Conservation (phyloP, 257 asterid species). For the Forsythia viridissima region DNA sequence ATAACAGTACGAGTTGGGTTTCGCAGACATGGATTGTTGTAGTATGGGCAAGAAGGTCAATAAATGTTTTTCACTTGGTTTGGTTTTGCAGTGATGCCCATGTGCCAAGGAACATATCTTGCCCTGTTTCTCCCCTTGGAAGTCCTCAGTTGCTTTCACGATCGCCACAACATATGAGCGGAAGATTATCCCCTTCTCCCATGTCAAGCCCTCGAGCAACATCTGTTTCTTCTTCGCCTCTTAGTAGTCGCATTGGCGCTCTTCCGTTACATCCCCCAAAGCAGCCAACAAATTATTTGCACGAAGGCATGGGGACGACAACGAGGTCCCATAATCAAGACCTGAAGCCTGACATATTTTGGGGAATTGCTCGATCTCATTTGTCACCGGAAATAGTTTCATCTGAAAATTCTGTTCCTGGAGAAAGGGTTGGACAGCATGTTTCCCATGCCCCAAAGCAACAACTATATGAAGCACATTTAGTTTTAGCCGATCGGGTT, state of each 20-base stretch:
- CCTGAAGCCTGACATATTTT: slow-evolving; percentile 42
- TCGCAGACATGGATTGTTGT: too few species aligned
- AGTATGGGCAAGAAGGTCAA: too few species aligned
- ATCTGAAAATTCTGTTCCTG: slow-evolving; percentile 28
- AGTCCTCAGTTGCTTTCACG: slow-evolving; percentile 1
- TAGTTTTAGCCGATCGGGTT: slow-evolving; percentile 43
- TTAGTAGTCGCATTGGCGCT: too few species aligned
- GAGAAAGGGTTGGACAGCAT: slow-evolving; percentile 28
- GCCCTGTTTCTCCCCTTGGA: too few species aligned
- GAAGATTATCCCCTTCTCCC: slow-evolving; percentile 17
- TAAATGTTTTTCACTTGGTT: too few species aligned
- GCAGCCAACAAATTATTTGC: too few species aligned
- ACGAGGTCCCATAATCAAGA: slow-evolving; percentile 3
- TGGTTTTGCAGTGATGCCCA: too few species aligned
- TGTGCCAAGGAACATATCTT: too few species aligned
- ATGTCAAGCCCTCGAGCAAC: too few species aligned
- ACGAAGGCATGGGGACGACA: slow-evolving; percentile 18
- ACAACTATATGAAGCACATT: slow-evolving; percentile 36
- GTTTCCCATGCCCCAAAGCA: slow-evolving; percentile 20
- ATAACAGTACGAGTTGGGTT: too few species aligned
- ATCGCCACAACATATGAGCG: slow-evolving; percentile 30
- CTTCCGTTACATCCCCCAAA: too few species aligned
- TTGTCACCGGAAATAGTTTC: slow-evolving; percentile 38
- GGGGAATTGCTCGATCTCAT: slow-evolving; percentile 46
- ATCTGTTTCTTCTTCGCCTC: too few species aligned